Conservation (phyloP, 805 yeast genomes). For the Kazachstania bromeliacearum region DNA sequence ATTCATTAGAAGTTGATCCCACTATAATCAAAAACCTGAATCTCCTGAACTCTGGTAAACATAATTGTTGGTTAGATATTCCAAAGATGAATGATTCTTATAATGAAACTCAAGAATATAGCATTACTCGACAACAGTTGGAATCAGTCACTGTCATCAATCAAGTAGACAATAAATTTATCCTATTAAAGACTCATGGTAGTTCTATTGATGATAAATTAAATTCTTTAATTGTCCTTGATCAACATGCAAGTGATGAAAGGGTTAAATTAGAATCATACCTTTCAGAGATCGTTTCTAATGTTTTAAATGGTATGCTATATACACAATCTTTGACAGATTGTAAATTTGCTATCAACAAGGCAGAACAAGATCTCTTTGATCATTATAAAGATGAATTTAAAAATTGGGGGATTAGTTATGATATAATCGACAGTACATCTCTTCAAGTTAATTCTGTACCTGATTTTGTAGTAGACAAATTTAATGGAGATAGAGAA, state of each 20-base stretch:
- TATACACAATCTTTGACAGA: constrained; percentile 7
- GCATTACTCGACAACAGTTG: constrained; percentile 13
- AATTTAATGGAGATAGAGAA: constrained; percentile 21
- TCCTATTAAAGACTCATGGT: constrained; percentile 34
- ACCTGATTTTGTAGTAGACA: constrained; percentile 36
- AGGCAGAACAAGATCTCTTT: constrained; percentile 30
- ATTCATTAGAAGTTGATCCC: too few species aligned
- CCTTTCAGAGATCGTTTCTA: constrained; percentile 31
- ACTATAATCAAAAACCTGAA: not conserved
- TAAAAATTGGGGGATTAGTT: constrained; percentile 38
- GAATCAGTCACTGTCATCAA: constrained; percentile 32
- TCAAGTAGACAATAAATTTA: constrained; percentile 59
- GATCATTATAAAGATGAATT: constrained; percentile 25
- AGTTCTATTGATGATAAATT: constrained; percentile 1
- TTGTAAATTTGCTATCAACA: constrained; percentile 14
- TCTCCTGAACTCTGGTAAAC: not conserved
- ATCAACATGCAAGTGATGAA: constrained; percentile 86
- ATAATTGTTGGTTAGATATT: constrained; percentile 9
- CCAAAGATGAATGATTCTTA: not conserved
- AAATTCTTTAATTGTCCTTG: constrained; percentile 38
- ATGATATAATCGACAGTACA: constrained; percentile 1
- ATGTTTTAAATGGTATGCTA: constrained; percentile 19
- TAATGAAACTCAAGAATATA: not conserved
- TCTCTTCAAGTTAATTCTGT: constrained; percentile 21
- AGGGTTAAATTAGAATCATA: constrained; percentile 50